Conservation (phyloP, 2,329 filamentous ascomycete species). For the Myriosclerotinia curreyana region DNA sequence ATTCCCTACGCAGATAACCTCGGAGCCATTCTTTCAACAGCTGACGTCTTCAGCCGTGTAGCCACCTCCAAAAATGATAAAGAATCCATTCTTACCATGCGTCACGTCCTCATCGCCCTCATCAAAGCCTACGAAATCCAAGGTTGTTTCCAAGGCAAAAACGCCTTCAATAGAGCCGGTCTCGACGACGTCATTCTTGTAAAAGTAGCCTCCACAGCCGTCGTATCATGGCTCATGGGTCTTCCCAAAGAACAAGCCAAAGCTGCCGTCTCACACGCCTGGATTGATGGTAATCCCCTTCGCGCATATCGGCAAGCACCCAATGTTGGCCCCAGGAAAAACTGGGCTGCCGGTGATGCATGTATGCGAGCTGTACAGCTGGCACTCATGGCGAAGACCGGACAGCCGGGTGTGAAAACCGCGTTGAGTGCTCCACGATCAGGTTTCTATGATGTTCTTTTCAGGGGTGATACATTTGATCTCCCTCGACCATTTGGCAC, state of each 20-base stretch:
- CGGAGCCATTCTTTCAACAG: slow-evolving; percentile 40
- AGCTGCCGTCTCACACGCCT: slow-evolving; percentile 42
- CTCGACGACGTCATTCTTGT: slow-evolving; percentile 45
- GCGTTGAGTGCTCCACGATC: slow-evolving; percentile 39
- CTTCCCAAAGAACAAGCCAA: slow-evolving; percentile 39
- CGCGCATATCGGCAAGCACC: slow-evolving; percentile 39
- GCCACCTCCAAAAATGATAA: slow-evolving; percentile 8
- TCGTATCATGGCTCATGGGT: slow-evolving; percentile 42
- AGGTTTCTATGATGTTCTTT: slow-evolving; percentile 40
- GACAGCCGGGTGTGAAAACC: slow-evolving; percentile 37
- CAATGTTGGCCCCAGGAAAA: slow-evolving; percentile 43
- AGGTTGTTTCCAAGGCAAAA: slow-evolving; percentile 40
- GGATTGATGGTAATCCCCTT: slow-evolving; percentile 42
- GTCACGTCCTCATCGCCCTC: slow-evolving; percentile 38
- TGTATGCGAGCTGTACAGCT: slow-evolving; percentile 44
- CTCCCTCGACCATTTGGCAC: slow-evolving; percentile 29
- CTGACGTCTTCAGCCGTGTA: slow-evolving; percentile 32
- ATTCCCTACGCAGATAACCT: slow-evolving; percentile 40
- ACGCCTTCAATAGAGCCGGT: slow-evolving; percentile 43
- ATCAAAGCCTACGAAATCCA: slow-evolving; percentile 47
- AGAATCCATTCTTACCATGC: slow-evolving; percentile 37
- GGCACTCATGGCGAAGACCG: slow-evolving; percentile 35
- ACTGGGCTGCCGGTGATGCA: slow-evolving; percentile 45
- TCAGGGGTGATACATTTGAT: slow-evolving; percentile 27
- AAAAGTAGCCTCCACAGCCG: slow-evolving; percentile 43